Evolutionary conservation across 2,329 filamentous ascomycete genomes (phyloP).

Genomic region (Xylaria sp.): DNA sequence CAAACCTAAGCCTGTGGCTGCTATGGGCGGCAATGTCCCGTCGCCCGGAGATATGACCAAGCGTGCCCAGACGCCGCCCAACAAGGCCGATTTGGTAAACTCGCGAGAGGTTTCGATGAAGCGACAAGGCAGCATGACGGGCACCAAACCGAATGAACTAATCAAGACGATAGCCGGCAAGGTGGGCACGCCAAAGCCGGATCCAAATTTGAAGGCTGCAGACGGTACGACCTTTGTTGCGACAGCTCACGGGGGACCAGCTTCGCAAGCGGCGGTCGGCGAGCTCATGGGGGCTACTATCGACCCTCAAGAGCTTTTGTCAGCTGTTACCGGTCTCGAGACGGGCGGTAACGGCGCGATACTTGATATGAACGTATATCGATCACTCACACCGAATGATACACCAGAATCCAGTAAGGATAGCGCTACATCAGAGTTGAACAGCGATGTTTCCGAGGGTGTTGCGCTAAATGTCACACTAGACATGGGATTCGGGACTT

Average conservation of each 20-base stretch:
- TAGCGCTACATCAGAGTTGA: constrained; percentile 67
- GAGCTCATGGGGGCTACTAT: constrained; percentile 51
- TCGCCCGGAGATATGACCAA: constrained; percentile 55
- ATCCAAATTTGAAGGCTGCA: constrained; percentile 37
- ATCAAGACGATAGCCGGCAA: constrained; percentile 42
- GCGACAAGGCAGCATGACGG: constrained; percentile 58
- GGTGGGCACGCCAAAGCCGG: constrained; percentile 41
- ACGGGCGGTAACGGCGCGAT: constrained; percentile 58
- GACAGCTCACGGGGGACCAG: constrained; percentile 44
- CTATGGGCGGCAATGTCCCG: constrained; percentile 43
- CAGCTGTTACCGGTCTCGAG: constrained; percentile 55
- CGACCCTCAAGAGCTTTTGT: constrained; percentile 63
- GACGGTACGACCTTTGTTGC: constrained; percentile 40
- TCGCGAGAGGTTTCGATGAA: constrained; percentile 63
- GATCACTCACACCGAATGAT: constrained; percentile 68
- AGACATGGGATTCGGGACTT: constrained; percentile 56
- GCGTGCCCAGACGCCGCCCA: constrained; percentile 59
- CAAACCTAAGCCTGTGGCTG: constrained; percentile 51
- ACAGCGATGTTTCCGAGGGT: constrained; percentile 69
- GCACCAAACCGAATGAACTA: constrained; percentile 53
- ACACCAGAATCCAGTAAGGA: constrained; percentile 73
- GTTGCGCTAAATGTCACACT: constrained; percentile 60
- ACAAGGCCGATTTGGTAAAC: constrained; percentile 59
- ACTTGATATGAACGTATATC: constrained; percentile 64
- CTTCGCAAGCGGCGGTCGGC: constrained; percentile 31